These are phyloP conservation scores for Penicillium sp. DNA, from an alignment of 2,329 filamentous ascomycete species.

Conservation along the genomic window DNA sequence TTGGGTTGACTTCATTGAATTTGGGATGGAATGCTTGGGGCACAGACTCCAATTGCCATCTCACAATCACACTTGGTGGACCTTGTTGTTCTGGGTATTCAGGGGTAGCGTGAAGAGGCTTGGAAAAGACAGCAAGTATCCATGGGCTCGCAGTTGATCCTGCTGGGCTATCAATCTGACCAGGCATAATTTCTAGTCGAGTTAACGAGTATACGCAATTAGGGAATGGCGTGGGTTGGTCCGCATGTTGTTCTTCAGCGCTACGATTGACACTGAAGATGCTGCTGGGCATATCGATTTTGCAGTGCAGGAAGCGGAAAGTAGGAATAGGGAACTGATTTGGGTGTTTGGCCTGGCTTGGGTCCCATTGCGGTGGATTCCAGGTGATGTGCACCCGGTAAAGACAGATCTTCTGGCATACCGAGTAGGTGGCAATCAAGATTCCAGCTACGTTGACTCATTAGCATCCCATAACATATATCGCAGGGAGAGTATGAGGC, in stretches of 20 bases:
- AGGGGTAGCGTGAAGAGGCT: constrained; percentile 51
- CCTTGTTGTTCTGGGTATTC: constrained; percentile 61
- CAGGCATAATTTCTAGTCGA: constrained; percentile 70
- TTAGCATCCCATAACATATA: constrained; percentile 12
- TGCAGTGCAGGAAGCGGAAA: constrained; percentile 39
- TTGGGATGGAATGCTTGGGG: constrained; percentile 68
- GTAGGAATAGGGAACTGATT: constrained; percentile 35
- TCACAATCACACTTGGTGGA: constrained; percentile 70
- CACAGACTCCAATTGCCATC: constrained; percentile 73
- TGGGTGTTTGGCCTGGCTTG: constrained; percentile 37
- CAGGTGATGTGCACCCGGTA: constrained; percentile 74
- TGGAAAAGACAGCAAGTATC: constrained; percentile 71
- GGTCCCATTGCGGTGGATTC: constrained; percentile 60
- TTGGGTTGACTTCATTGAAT: constrained; percentile 71
- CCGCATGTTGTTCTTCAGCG: constrained; percentile 24
- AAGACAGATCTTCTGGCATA: constrained; percentile 69
- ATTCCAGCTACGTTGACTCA: constrained; percentile 28
- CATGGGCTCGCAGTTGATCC: constrained; percentile 60
- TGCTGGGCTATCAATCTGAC: constrained; percentile 56
- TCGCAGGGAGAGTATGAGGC: not conserved
- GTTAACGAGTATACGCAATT: constrained; percentile 61
- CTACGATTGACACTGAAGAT: constrained; percentile 29
- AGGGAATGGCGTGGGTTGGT: constrained; percentile 23
- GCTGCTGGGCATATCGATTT: constrained; percentile 35
- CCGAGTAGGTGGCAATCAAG: constrained; percentile 43